Evolutionary conservation across 1,139 yeast genomes (phyloP).

Genomic region (Protomyces inouyei): DNA sequence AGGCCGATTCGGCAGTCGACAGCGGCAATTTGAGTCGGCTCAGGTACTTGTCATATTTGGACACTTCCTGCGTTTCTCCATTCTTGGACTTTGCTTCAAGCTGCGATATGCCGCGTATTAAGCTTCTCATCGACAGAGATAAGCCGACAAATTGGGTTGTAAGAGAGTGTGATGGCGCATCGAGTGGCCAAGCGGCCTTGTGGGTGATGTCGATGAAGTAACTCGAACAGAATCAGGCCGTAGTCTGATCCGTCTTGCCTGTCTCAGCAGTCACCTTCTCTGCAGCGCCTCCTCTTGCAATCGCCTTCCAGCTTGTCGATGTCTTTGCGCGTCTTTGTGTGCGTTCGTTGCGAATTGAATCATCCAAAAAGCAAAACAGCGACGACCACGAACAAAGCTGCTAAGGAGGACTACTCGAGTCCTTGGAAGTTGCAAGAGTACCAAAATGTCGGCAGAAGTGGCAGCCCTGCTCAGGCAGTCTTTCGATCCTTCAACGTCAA

Average conservation of each 20-base stretch:
- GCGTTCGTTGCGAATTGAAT: no score
- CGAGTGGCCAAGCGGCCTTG: background rate
- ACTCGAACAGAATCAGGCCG: no score
- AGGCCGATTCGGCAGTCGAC: constrained; percentile 6
- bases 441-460: constrained; percentile 18
- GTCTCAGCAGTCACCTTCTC: no score
- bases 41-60: constrained; percentile 23
- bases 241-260: no score
- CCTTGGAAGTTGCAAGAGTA: no score
- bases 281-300: no score
- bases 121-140: background rate
- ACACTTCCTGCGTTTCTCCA: constrained; percentile 2
- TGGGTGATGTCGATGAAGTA: background rate
- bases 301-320: background rate
- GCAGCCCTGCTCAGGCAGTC: constrained; percentile 32
- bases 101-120: constrained; percentile 23
- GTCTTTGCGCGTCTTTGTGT: background rate
- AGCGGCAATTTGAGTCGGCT: constrained; percentile 18
- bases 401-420: no score
- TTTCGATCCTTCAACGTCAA: constrained; percentile 32
- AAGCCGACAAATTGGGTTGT: background rate
- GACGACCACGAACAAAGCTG: no score
- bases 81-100: constrained; percentile 5
- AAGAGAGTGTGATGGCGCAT: background rate
- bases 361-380: background rate